Evolutionary conservation across 1,284 basidiomycete species (phyloP).

Genomic region (Pisolithus thermaeus): DNA sequence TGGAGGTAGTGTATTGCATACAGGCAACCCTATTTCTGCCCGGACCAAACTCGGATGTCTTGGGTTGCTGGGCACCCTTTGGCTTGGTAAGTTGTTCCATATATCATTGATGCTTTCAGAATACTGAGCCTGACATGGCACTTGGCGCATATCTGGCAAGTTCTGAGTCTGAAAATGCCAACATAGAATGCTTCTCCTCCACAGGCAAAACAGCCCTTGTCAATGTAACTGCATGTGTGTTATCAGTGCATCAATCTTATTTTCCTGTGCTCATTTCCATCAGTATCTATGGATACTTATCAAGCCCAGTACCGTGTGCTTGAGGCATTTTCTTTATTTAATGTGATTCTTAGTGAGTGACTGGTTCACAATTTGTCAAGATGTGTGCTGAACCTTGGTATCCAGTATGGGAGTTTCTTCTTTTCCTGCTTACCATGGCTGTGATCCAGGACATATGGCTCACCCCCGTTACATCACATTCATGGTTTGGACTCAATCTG

Average conservation of each 20-base stretch:
- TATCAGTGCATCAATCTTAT: constrained; percentile 1
- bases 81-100: constrained; percentile 54
- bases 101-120: constrained; percentile 7
- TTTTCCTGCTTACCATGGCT: constrained; percentile 57
- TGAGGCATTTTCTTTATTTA: no score
- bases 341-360: constrained; percentile 58
- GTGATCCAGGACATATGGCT: constrained; percentile 72
- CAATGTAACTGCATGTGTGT: constrained; percentile 57
- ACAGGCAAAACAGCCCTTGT: constrained; percentile 45
- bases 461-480: constrained; percentile 62
- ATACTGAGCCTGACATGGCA: constrained; percentile 37
- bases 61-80: constrained; percentile 67
- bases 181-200: constrained; percentile 76
- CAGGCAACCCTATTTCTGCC: constrained; percentile 72
- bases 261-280: neutral
- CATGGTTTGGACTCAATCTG: constrained; percentile 56
- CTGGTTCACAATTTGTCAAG: constrained; percentile 11
- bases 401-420: constrained; percentile 56
- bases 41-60: constrained; percentile 66
- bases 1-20: constrained; percentile 54
- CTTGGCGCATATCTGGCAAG: constrained; percentile 66
- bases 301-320: constrained; percentile 79
- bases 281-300: constrained; percentile 65
- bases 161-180: constrained; percentile 67
- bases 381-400: constrained; percentile 7